Evolutionary conservation across 805 yeast genomes (phyloP).

Genomic region (Komagataella mondaviorum): DNA sequence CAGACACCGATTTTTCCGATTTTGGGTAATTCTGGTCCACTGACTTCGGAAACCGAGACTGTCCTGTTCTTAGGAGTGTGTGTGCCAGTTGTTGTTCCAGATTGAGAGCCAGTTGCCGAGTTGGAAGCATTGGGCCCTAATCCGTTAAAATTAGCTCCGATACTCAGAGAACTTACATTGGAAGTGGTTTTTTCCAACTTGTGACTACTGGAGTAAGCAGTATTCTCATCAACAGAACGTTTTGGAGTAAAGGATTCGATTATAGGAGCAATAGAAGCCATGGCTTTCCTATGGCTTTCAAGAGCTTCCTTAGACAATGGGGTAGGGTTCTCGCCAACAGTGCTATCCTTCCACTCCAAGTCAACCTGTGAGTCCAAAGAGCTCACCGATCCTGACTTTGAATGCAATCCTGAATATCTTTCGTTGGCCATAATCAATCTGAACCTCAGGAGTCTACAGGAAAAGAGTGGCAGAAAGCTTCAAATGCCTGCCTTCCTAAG

Average conservation of each 20-base stretch:
- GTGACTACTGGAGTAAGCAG: constrained; percentile 1
- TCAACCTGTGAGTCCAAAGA: neutral
- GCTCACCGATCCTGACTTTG: neutral
- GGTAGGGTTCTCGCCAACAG: neutral
- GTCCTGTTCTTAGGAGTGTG: constrained; percentile 11
- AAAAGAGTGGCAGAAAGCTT: neutral
- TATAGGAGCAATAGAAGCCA: constrained; percentile 73
- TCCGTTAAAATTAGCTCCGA: constrained; percentile 2
- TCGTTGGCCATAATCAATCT: neutral
- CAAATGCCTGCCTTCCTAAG: neutral
- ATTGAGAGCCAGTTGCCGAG: neutral
- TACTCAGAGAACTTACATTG: constrained; percentile 3
- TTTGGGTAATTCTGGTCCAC: constrained; percentile 42
- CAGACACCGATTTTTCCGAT: constrained; percentile 96
- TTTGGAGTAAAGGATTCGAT: constrained; percentile 55
- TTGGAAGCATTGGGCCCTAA: neutral
- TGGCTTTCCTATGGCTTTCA: constrained; percentile 37
- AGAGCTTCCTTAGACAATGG: constrained; percentile 16
- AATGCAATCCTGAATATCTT: neutral
- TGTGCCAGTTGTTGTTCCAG: neutral
- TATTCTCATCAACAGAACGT: constrained; percentile 30
- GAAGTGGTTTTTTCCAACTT: constrained; percentile 4
- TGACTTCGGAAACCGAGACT: constrained; percentile 22
- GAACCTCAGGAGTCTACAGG: neutral
- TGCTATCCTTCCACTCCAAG: neutral